Evolutionary conservation across 306 rosid species (phyloP).

Genomic region (Medicago truncatula): DNA sequence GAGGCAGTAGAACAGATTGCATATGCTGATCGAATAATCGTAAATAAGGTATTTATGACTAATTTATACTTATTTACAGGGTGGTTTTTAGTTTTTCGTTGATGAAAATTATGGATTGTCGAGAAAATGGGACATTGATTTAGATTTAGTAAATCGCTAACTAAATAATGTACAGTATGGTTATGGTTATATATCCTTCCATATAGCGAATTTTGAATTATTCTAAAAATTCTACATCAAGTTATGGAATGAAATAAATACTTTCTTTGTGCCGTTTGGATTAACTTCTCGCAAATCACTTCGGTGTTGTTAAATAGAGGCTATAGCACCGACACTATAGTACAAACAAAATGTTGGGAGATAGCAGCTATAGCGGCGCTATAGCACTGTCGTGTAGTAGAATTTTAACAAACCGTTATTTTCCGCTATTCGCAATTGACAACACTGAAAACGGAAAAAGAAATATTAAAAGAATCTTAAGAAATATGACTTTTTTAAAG

Average conservation of each 20-base stretch:
- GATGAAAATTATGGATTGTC: conserved; percentile 32
- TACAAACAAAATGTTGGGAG: not conserved
- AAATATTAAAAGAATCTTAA: not conserved
- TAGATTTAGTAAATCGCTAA: not conserved
- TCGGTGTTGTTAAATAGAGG: not conserved
- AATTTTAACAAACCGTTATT: not conserved
- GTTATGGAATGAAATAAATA: conserved; percentile 17
- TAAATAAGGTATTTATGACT: conserved; percentile 73
- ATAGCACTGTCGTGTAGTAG: not conserved
- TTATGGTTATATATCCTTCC: conserved; percentile 12
- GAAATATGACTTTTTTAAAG: not conserved
- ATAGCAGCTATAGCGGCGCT: not conserved
- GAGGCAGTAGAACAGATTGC: conserved; percentile 97
- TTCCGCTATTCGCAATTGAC: not conserved
- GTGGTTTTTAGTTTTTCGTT: not conserved
- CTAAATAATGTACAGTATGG: not conserved
- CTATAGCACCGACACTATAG: not conserved
- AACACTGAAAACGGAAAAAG: not conserved
- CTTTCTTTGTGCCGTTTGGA: conserved; percentile 1
- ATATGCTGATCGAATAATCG: conserved; percentile 91
- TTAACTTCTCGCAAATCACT: not conserved
- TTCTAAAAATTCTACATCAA: conserved; percentile 1
- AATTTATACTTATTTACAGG: not conserved
- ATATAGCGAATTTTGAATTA: not conserved
- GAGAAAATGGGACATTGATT: not conserved